Percentiles rank a stretch among this genome's conserved stretches.
These are phyloP conservation scores for Blumeria graminis DNA, from an alignment of 2,329 filamentous ascomycete genomes.

Conservation along the genomic window DNA sequence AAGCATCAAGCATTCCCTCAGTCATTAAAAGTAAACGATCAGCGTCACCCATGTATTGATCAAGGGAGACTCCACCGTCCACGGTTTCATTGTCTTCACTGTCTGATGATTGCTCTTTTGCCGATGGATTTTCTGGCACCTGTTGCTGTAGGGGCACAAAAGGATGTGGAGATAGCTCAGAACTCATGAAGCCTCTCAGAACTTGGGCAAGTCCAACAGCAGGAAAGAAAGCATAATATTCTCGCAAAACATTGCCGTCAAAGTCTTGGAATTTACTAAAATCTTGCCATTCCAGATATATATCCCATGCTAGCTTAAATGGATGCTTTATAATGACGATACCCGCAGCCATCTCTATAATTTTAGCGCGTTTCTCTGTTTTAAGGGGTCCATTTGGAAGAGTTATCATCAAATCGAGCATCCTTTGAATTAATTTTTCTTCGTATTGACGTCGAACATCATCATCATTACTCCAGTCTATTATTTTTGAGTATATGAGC, in stretches of 20 bases:
- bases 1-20: slow-evolving; percentile 37
- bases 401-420: slow-evolving; percentile 52
- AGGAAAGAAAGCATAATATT: slow-evolving; percentile 68
- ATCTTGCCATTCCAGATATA: slow-evolving; percentile 76
- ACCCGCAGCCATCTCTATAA: slow-evolving; percentile 56
- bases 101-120: slow-evolving; percentile 19
- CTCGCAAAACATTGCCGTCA: slow-evolving; percentile 52
- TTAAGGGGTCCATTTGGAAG: slow-evolving; percentile 42
- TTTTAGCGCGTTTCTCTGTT: slow-evolving; percentile 40
- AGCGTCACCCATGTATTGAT: slow-evolving; percentile 41
- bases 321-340: slow-evolving; percentile 95
- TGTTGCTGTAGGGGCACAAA: slow-evolving; percentile 7
- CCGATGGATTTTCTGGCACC: slow-evolving; percentile 1
- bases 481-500: slow-evolving; percentile 54
- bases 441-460: slow-evolving; percentile 64
- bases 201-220: slow-evolving; percentile 63
- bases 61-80: slow-evolving; percentile 25
- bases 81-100: slow-evolving; percentile 32
- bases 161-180: slow-evolving; percentile 57
- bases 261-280: slow-evolving; percentile 47
- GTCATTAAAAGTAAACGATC: slow-evolving; percentile 64
- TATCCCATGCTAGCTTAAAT: slow-evolving; percentile 73
- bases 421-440: slow-evolving; percentile 66
- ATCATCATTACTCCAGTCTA: slow-evolving; percentile 79
- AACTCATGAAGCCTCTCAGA: slow-evolving; percentile 58